Base-by-base conservation (phyloP, 2,329 filamentous ascomycete genomes). In the Moelleriella libera region DNA sequence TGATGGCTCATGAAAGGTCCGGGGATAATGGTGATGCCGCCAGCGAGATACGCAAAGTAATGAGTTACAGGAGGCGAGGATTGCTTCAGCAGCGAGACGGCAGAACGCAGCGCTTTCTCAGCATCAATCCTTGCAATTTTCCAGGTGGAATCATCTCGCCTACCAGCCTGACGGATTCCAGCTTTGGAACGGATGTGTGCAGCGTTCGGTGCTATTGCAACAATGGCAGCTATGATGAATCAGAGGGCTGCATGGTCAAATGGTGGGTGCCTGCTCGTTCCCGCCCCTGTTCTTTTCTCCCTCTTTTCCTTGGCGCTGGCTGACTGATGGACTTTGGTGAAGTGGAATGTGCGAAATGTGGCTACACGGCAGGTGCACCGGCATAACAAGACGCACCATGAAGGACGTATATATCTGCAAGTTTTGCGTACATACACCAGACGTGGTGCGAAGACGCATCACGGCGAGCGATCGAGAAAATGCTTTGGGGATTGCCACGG, bases 341-440 rank as follows among this genome's bases (percentile, higher is more conserved):
- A 82, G 78, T 55, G 74, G 81, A 62, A 78, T 76, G 29, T 83
- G 79, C 57, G 78, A 82, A 55, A 74, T 79, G 66, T 80, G 74
- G 70, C 71, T 82, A 31, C 79, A 83, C 57, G 76, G 75, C n/a
- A 69, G 68, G 48, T 83, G 79, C 57, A 69, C 81, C 54, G 77
- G 78, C 51, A 74, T 82, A 51, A 74, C 71, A 43, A 69, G 69
- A 44, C 68, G 72, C 48, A 71, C 69, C n/a, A 69, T 76, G 53
- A 76, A 78, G 5, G 68, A 69, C 10, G 74, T 82, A 5, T 83
- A 82, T 54, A 75, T 82, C 37, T 83, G 79, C 57, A 70, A 74
- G 1, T 82, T 77, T 51, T 83, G 79, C 56, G 74, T 74, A 21
- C 73, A 79, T 52, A 80, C 76, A 7, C 73, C 76, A 1, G 76